A percentile compares a stretch with the other conserved stretches of the same genome.
These are phyloP conservation scores for Coprinopsis cinerea DNA, from an alignment of 768 basidiomycete species.

Conservation along the genomic window DNA sequence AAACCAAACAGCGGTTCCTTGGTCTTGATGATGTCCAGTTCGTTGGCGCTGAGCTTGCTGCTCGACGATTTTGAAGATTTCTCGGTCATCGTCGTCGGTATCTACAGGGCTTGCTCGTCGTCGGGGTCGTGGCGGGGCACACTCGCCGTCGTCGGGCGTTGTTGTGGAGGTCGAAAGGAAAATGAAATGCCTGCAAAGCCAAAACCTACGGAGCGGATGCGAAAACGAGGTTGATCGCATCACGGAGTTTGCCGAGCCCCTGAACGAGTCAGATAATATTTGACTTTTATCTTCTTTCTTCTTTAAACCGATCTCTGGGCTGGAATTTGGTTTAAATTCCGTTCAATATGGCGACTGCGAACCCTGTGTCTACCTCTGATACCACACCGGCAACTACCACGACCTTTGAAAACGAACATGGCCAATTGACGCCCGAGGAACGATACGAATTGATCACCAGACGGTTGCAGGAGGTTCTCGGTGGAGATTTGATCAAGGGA, in stretches of 20 bases:
- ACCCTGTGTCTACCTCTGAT: background rate
- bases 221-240: background rate
- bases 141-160: background rate
- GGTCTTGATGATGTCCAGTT: slow-evolving; percentile 11
- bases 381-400: background rate
- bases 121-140: too few relatives aligned
- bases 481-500: slow-evolving; percentile 75
- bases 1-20: slow-evolving; percentile 71
- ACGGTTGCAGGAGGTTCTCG: slow-evolving; percentile 81
- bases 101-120: background rate
- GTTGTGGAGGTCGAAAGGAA: background rate
- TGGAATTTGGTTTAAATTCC: background rate
- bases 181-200: background rate
- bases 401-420: background rate
- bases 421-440: slow-evolving; percentile 29
- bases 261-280: background rate
- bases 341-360: background rate
- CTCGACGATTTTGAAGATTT: background rate
- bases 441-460: slow-evolving; percentile 83
- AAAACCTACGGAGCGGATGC: too few relatives aligned
- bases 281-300: background rate
- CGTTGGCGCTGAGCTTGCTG: background rate
- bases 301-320: background rate
- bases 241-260: background rate
- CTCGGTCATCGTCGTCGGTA: background rate